A percentile compares a stretch with the other conserved stretches of the same genome.
Conservation (phyloP, 169 alveolate species). For the Plasmodium reichenowi region DNA sequence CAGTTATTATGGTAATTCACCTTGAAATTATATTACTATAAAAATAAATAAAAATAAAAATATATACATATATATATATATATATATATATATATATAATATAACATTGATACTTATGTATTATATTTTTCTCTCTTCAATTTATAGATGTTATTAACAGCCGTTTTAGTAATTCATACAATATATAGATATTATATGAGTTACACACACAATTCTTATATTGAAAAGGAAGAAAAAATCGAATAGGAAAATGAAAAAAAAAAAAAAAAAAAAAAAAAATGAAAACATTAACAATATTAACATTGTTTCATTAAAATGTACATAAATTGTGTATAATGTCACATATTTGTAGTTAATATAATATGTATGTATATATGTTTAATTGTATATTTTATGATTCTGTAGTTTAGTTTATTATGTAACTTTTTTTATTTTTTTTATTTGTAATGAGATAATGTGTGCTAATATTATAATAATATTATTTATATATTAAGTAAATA, state of each 20-base stretch:
- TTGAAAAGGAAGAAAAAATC: background rate
- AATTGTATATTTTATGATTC: too few relatives aligned
- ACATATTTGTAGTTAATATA: too few relatives aligned
- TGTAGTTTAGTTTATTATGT: too few relatives aligned
- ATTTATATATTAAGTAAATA: too few relatives aligned
- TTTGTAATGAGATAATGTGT: too few relatives aligned
- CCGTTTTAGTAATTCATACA: conserved; percentile 1
- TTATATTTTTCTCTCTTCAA: background rate
- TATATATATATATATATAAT: too few relatives aligned
- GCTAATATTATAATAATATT: too few relatives aligned
- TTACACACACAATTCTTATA: background rate
- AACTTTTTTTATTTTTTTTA: too few relatives aligned
- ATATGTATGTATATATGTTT: too few relatives aligned
- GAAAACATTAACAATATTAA: too few relatives aligned
- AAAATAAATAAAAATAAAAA: background rate
- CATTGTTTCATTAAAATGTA: too few relatives aligned
- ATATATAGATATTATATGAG: background rate
- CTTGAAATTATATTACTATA: background rate
- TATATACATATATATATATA: background rate
- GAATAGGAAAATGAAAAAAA: background rate
- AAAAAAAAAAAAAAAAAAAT: background rate
- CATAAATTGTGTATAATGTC: too few relatives aligned
- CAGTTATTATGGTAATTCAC: conserved; percentile 32
- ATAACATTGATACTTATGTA: background rate
- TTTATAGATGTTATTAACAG: background rate